Base-by-base conservation (phyloP, 176 grass and related monocot species). In the Avena sativa region DNA sequence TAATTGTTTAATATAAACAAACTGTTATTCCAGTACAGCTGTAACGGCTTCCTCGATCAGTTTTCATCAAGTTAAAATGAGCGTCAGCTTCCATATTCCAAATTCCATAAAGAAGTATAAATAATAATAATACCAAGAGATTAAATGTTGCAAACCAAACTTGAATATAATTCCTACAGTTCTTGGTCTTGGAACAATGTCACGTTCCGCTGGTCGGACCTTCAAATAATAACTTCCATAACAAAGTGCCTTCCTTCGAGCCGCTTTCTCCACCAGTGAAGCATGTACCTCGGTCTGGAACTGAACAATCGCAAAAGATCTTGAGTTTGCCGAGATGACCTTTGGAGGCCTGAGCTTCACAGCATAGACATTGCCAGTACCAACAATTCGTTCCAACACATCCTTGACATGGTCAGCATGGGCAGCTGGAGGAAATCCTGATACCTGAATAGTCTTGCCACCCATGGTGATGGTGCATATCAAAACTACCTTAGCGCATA, bases 291-390 rank as follows among this genome's bases (percentile, higher is more conserved):
- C 89, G 38, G 68, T 74, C 55, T 84, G n/a, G 61, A 98, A 98
- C 86, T 98, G 95, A 87, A 98, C 91, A 25, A 98, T 66, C 19
- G 80, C 93, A 87, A 73, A 92, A 12, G 88, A 73, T 83, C 9
- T 95, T 67, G 95, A 93, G 62, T 34, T 93, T 85, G 28, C 8
- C 74, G 72, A 76, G 20, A 77, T 9, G 9, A 25, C 65, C 87
- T 25, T 98, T 36, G 93, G 91, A 74, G 59, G 86, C 84, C 91
- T 85, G 59, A 98, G 84, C 83, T 98, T 98, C 62, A 95, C 34
- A 25, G 93, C 95, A 79, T 21, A 74, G 76, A 98, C 78, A 0
- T 88, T 85, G 52, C 81, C 89, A 51, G 66, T 10, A 3, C 93
- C 86, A 13, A 88, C n/a, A 87, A 83, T 50, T 20, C 1, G 49